Evolutionary conservation across 306 rosid genomes (phyloP).

Genomic region (Prunus kanzakura): DNA sequence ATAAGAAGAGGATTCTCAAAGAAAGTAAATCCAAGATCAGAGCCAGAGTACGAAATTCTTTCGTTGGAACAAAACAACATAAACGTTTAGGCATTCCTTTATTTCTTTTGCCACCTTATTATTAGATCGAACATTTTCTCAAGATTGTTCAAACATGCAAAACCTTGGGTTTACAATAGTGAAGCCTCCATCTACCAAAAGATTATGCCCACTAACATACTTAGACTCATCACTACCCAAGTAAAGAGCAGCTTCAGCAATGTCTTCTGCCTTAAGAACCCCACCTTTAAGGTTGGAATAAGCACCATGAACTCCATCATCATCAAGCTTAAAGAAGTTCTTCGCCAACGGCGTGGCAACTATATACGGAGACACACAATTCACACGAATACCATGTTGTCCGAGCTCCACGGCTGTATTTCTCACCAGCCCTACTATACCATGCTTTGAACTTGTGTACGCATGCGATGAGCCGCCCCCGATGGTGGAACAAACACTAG

Average conservation of each 20-base stretch:
- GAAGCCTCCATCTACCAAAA: conserved; percentile 51
- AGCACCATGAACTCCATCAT: conserved; percentile 3
- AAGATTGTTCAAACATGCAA: conserved; percentile 10
- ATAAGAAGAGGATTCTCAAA: too few relatives aligned
- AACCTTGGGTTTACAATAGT: conserved; percentile 9
- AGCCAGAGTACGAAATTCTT: background rate
- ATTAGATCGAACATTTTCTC: background rate
- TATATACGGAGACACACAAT: conserved; percentile 37
- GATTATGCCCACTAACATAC: conserved; percentile 49
- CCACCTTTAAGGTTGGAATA: conserved; percentile 32
- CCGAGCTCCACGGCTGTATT: conserved; percentile 52
- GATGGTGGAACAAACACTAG: conserved; percentile 22
- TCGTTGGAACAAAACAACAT: background rate
- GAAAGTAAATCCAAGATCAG: too few relatives aligned
- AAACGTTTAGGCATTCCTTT: background rate
- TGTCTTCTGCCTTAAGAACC: conserved; percentile 23
- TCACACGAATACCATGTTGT: conserved; percentile 42
- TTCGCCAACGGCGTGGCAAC: conserved; percentile 37
- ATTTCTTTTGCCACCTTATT: background rate
- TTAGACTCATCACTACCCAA: conserved; percentile 51
- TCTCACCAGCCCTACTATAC: conserved; percentile 32
- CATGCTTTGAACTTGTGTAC: conserved; percentile 45
- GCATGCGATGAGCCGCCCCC: conserved; percentile 42
- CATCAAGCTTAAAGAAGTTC: conserved; percentile 24
- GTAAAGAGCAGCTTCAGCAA: conserved; percentile 53